Evolutionary conservation across 352 stramenopile species (phyloP).

Genomic region (Poterioochromonas sp.): DNA sequence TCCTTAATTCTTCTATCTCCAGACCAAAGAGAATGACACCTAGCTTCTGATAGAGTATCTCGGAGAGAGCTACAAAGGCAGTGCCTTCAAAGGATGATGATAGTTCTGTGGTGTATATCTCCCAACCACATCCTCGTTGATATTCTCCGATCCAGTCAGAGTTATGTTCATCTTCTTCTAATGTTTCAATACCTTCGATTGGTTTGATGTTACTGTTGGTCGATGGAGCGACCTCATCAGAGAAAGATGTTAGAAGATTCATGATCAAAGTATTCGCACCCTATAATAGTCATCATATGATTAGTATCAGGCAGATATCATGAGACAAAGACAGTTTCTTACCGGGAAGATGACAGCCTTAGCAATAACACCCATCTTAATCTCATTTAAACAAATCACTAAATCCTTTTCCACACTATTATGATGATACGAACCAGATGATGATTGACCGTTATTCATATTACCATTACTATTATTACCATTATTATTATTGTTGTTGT

Average conservation of each 20-base stretch:
- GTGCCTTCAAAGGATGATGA: constrained; percentile 1
- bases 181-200: constrained; percentile 15
- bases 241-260: constrained; percentile 20
- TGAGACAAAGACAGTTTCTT: neutral
- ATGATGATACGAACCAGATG: neutral
- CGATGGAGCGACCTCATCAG: neutral
- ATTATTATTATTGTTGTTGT: constrained; percentile 41
- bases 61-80: neutral
- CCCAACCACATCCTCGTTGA: constrained; percentile 32
- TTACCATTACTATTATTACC: neutral
- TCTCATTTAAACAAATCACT: constrained; percentile 30
- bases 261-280: constrained; percentile 26
- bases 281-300: neutral
- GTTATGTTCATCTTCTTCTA: constrained; percentile 12
- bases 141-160: constrained; percentile 25
- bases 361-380: constrained; percentile 32
- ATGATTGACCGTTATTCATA: neutral
- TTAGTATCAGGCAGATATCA: neutral
- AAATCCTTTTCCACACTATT: no score
- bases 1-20: constrained; percentile 13
- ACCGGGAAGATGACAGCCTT: constrained; percentile 25
- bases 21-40: constrained; percentile 25
- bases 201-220: neutral
- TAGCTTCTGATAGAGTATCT: constrained; percentile 23
- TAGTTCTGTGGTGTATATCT: constrained; percentile 31